These are phyloP conservation scores for Simmondsia chinensis DNA, from an alignment of 148 eudicot genomes.

Conservation along the genomic window DNA sequence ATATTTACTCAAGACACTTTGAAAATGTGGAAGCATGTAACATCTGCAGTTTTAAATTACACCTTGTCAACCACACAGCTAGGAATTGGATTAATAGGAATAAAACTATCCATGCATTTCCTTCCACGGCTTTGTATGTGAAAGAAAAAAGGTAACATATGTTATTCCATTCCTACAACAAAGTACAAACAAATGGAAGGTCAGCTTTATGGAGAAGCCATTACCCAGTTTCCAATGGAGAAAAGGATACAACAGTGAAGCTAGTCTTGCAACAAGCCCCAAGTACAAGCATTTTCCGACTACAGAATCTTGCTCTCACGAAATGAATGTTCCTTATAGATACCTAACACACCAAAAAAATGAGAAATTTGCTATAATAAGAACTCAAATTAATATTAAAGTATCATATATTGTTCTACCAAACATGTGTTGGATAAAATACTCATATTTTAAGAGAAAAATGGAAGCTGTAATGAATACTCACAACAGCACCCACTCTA, in stretches of 20 bases:
- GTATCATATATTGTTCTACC: too few species aligned
- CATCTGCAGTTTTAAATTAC: slow-evolving; percentile 38
- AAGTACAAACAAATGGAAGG: not conserved
- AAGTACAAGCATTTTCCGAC: slow-evolving; percentile 68
- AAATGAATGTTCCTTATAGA: slow-evolving; percentile 65
- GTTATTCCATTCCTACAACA: too few species aligned
- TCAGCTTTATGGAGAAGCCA: slow-evolving; percentile 2
- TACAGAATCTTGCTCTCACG: slow-evolving; percentile 54
- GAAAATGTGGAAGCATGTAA: slow-evolving; percentile 28
- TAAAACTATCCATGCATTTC: too few species aligned
- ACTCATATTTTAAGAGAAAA: not conserved
- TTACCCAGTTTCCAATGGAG: slow-evolving; percentile 79
- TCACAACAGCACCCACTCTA: slow-evolving; percentile 78
- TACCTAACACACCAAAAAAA: slow-evolving; percentile 28
- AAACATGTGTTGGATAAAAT: too few species aligned
- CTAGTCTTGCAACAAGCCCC: slow-evolving; percentile 80
- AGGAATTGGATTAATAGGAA: too few species aligned
- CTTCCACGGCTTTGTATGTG: too few species aligned
- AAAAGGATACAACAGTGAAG: slow-evolving; percentile 47
- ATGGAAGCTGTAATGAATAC: slow-evolving; percentile 14
- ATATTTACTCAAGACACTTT: slow-evolving; percentile 55
- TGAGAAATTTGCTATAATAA: too few species aligned
- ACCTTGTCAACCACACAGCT: slow-evolving; percentile 6
- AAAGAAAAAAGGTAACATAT: too few species aligned
- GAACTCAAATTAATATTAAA: too few species aligned